Evolutionary conservation across 495 filamentous ascomycete species (phyloP).

Genomic region (Cairneyella variabilis): DNA sequence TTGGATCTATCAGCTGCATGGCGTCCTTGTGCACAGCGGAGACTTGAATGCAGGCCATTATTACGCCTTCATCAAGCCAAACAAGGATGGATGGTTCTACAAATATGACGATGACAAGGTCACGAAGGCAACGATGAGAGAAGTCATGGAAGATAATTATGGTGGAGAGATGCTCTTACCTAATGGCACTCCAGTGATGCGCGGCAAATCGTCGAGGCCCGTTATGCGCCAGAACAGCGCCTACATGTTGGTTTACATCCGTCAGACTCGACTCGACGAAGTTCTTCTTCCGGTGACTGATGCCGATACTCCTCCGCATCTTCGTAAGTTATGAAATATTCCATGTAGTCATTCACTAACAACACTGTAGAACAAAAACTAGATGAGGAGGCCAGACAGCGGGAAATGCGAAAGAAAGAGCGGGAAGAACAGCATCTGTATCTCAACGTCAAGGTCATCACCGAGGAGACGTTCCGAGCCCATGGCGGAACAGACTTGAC

Average conservation of each 20-base stretch:
- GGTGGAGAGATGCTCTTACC: slow-evolving; percentile 77
- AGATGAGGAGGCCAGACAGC: slow-evolving; percentile 72
- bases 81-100: slow-evolving; percentile 90
- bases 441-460: slow-evolving; percentile 74
- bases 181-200: slow-evolving; percentile 34
- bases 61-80: slow-evolving; percentile 93
- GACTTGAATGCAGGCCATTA: slow-evolving; percentile 99
- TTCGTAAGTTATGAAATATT: too few relatives aligned
- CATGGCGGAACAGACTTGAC: slow-evolving; percentile 87
- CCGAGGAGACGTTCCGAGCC: slow-evolving; percentile 69
- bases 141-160: slow-evolving; percentile 95
- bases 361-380: slow-evolving; percentile 65
- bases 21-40: slow-evolving; percentile 93
- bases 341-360: too few relatives aligned
- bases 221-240: slow-evolving; percentile 63
- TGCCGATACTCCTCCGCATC: slow-evolving; percentile 77
- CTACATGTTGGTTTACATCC: slow-evolving; percentile 98
- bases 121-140: slow-evolving; percentile 83
- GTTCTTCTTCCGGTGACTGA: slow-evolving; percentile 71
- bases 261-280: slow-evolving; percentile 75
- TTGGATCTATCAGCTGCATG: slow-evolving; percentile 88
- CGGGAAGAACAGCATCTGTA: slow-evolving; percentile 92
- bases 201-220: slow-evolving; percentile 40
- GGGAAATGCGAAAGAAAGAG: slow-evolving; percentile 75
- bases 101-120: slow-evolving; percentile 97